These are phyloP conservation scores for Diaporthe capsici DNA, from an alignment of 2,329 filamentous ascomycete species.

Conservation along the genomic window DNA sequence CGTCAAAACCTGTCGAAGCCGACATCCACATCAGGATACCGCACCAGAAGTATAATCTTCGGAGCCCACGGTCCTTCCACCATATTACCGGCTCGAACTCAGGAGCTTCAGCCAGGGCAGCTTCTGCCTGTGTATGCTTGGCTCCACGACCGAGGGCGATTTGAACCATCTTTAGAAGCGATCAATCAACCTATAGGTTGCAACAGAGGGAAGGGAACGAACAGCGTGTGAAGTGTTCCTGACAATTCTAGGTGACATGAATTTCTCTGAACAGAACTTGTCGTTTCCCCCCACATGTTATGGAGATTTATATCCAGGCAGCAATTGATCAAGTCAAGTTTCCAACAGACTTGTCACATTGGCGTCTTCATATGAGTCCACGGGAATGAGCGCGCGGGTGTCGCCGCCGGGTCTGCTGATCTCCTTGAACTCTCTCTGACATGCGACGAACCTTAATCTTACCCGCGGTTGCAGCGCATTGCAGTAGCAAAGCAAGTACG, in stretches of 20 bases:
- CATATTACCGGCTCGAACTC: constrained; percentile 69
- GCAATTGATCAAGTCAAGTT: neutral
- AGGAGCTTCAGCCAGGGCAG: constrained; percentile 61
- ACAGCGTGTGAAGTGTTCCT: neutral
- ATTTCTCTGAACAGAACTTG: neutral
- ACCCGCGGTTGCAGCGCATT: too few species aligned
- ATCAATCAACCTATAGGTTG: neutral
- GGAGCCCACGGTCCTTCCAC: constrained; percentile 69
- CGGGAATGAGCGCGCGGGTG: neutral
- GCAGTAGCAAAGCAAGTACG: neutral
- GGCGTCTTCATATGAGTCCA: neutral
- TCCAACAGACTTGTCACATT: neutral
- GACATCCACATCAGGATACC: constrained; percentile 71
- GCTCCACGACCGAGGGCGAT: constrained; percentile 10
- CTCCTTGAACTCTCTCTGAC: constrained; percentile 5
- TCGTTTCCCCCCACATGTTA: neutral
- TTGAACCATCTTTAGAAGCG: constrained; percentile 5
- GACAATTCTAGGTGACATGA: neutral
- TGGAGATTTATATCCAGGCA: too few species aligned
- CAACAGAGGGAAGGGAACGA: neutral
- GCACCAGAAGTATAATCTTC: constrained; percentile 67
- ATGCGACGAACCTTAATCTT: constrained; percentile 22
- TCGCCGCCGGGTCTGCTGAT: constrained; percentile 6
- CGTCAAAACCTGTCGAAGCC: constrained; percentile 74
- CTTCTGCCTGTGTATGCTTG: constrained; percentile 50